Base-by-base conservation (phyloP, 805 yeast species). In the Candida morakotiae region DNA sequence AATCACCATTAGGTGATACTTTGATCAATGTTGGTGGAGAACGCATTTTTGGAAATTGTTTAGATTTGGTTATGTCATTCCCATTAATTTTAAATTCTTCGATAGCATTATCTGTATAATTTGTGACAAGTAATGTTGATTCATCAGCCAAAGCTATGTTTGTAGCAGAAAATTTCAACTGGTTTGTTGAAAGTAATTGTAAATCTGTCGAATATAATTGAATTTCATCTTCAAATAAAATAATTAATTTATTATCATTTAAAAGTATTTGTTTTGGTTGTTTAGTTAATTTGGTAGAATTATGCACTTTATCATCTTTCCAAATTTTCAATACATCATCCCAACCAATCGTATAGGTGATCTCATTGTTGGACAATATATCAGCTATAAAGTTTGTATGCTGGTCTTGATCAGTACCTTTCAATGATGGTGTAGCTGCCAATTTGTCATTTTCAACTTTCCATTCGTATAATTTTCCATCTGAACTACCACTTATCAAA, bases 401-500 rank as follows among this genome's bases (percentile, higher is more conserved):
- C 2, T 58, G 54, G 10, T 72, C 71, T 11, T 43, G 27, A 19
- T 46, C 56, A 3, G 33, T 17, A 9, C 71, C 48, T 9, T 64
- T 48, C 9, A 38, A 19, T 1, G 6, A 22, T 5, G 40, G 36
- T 13, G 69, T 42, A 3, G 55, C 39, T 15, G 29, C 29, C 28
- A 51, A 38, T 9, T 26, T 28, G 9, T 33, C 42, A 7, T 39
- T 41, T 2, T 47, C 45, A 6, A 66, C 41, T 11, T 58, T 62
- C 94, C 96, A 87, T 40, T 68, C 55, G 30, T 75, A 58, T 8
- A 89, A 59, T 26, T 75, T 65, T 21, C 98, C 98, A 56, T 91
- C 97, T 39, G 83, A 79, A 22, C 91, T 81, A 13, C 96, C 96
- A 2, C 89, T 73, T 41, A 65, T 60, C 7, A 79, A 37, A 6